These are phyloP conservation scores for Stachybotrys chartarum DNA, from an alignment of 2,329 filamentous ascomycete species.

Conservation along the genomic window DNA sequence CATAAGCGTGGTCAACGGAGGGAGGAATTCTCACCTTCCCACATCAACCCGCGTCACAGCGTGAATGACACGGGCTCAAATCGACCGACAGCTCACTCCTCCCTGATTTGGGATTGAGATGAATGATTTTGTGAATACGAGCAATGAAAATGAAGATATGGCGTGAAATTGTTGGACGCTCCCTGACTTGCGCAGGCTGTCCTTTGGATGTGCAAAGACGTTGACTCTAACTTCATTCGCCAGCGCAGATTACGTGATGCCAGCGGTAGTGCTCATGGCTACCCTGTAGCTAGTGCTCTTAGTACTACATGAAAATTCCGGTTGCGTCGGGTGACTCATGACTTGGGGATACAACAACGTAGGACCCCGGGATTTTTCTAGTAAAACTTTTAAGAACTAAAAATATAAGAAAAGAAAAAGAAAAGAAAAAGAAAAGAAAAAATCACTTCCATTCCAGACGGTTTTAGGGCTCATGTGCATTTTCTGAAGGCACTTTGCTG, in stretches of 20 bases:
- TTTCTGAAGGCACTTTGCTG: too few species aligned
- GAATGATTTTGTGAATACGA: neutral
- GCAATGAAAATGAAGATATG: neutral
- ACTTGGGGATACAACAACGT: too few species aligned
- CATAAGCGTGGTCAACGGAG: too few species aligned
- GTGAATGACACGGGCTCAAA: neutral
- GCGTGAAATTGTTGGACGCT: neutral
- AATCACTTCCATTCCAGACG: too few species aligned
- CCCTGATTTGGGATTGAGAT: neutral
- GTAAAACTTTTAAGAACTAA: too few species aligned
- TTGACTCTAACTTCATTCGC: slow-evolving; percentile 5
- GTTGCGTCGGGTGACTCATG: too few species aligned
- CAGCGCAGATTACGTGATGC: neutral
- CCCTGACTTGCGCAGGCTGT: neutral
- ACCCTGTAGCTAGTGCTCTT: neutral
- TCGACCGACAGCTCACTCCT: neutral
- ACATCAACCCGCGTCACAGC: neutral
- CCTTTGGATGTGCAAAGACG: slow-evolving; percentile 33
- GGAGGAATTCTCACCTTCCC: too few species aligned
- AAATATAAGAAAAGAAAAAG: too few species aligned
- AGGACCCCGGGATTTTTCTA: too few species aligned
- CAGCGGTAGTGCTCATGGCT: neutral
- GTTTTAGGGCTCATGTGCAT: too few species aligned
- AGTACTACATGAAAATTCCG: too few species aligned
- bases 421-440: too few species aligned